Percentiles rank a stretch among this genome's conserved stretches.
phyloP scores from a whole-genome alignment of 257 asterid species.

The Vinca minor region DNA sequence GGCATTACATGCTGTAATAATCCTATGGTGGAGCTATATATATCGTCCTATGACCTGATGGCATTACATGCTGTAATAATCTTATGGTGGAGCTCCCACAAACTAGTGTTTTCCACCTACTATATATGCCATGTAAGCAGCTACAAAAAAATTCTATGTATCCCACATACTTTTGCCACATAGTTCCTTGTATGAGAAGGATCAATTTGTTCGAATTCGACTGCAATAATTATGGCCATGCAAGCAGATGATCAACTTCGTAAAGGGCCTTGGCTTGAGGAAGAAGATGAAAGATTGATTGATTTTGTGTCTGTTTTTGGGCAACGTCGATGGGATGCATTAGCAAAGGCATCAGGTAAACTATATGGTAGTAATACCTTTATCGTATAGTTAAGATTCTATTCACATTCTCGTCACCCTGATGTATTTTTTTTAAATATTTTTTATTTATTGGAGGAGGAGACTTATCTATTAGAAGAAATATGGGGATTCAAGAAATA shows the following conservation, averaged over 20 bases:
- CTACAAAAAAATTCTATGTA: neutral
- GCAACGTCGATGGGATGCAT: conserved; percentile 60
- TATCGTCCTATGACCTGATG: conserved; percentile 13
- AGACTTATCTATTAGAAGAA: no score
- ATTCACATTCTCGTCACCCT: no score
- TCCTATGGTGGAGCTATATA: no score
- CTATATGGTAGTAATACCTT: neutral
- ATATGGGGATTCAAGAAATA: no score
- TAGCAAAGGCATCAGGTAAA: conserved; percentile 66
- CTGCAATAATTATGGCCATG: conserved; percentile 22
- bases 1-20: no score
- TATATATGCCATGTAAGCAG: conserved; percentile 13
- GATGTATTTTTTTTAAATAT: no score
- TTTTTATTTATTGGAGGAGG: no score
- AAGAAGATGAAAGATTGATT: conserved; percentile 54
- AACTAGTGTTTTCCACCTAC: conserved; percentile 25
- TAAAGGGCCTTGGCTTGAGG: conserved; percentile 67
- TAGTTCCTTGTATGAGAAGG: conserved; percentile 22
- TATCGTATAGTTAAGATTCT: no score
- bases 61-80: conserved; percentile 13
- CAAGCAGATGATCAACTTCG: conserved; percentile 40
- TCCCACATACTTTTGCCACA: conserved; percentile 11
- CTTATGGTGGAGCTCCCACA: conserved; percentile 33
- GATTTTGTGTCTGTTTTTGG: conserved; percentile 46
- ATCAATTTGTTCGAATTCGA: neutral